Evolutionary conservation across 2,329 filamentous ascomycete genomes (phyloP), one percentile per base, ranked within the genome.

Genomic region (Metarhizium anisopliae): DNA sequence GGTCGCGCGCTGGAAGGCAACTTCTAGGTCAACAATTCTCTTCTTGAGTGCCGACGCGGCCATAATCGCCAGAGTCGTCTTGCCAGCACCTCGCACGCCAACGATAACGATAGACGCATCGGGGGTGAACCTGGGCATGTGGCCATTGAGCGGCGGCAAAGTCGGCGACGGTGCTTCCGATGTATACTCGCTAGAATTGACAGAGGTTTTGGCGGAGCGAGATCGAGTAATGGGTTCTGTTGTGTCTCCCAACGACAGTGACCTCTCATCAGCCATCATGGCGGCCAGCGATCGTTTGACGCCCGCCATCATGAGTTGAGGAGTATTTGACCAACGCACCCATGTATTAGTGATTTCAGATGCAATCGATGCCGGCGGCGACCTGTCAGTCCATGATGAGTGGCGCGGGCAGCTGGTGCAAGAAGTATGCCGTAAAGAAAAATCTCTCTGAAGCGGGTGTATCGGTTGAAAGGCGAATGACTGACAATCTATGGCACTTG

Each of bases 41-140:
- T 85, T 77, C 54, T 83, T 81, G 67, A 88, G 83, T 51, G 86
- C 85, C 7, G 84, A 84, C 0, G 87, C 87, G 6, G 87, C 85
- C 59, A 92, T 89, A 51, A 92, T 81, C 14, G 85, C 88, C 11
- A 92, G 73, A 1, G 86, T 90, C 2, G 86, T 87, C 68, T 91
- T 91, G 16, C 88, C 88, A 5, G 85, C 83, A 11, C 87, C 88
- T 14, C 86, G 82, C 55, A 90, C 83, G 2, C 88, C 88, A 25
- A 88, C 79, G 18, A 92, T 75, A 6, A 91, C 80, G 55, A 92
- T 83, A 1, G 88, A 90, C 2, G 85, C 83, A 73, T 87, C 79
- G 10, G 76, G 68, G 8, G 75, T 71, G 63, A 87, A 88, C 50
- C 59, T 66, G 47, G 62, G 64, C 58, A 61, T 63, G 64, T 73